Evolutionary conservation across 495 filamentous ascomycete genomes (phyloP), one percentile per base, ranked within the genome.

Genomic region (Sphaerosporella brunnea): DNA sequence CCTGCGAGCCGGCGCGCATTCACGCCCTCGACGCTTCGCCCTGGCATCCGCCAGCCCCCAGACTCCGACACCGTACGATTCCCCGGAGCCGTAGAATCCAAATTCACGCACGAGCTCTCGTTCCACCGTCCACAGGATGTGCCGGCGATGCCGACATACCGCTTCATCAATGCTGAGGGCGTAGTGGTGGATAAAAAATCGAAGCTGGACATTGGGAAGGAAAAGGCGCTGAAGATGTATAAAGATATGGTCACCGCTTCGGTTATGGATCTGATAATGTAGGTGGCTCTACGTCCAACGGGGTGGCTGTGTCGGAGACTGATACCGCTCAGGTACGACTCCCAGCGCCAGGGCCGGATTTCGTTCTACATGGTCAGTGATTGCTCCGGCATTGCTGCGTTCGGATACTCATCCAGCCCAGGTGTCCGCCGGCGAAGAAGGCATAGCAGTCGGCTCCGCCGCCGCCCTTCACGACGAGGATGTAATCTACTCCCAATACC

Each of bases 281-380:
- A 42, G 37, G 21, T 20, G 15, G 1, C 24, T 26, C 15, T 1
- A 24, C 21, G 8, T 18, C 11, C 16, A 28, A 30, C 9, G 11
- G 25, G 25, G 7, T 7, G 4, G 34, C 10, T 21, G 48, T 40
- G n/a, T 28, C n/a, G n/a, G n/a, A n/a, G n/a, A n/a, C n/a, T n/a
- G n/a, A n/a, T n/a, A n/a, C n/a, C n/a, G n/a, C n/a, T n/a, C 50
- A 56, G 53, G 53, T 60, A 54, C 41, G 56, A 64, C 45, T 53
- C 60, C 13, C 80, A 84, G 53, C 62, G 80, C 40, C 80, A 84
- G 55, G 80, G 87, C 30, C 73, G 85, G 7, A 61, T 99, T 40
- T 86, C 78, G 62, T 99, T 99, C 65, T 99, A 96, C 58, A 95
- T 99, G 84, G 86, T 94, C 40, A 13, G 40, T n/a, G 21, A 24